Evolutionary conservation across 2,329 filamentous ascomycete genomes (phyloP), one percentile per base, ranked within the genome.

Genomic region (Ophiostoma quercus): DNA sequence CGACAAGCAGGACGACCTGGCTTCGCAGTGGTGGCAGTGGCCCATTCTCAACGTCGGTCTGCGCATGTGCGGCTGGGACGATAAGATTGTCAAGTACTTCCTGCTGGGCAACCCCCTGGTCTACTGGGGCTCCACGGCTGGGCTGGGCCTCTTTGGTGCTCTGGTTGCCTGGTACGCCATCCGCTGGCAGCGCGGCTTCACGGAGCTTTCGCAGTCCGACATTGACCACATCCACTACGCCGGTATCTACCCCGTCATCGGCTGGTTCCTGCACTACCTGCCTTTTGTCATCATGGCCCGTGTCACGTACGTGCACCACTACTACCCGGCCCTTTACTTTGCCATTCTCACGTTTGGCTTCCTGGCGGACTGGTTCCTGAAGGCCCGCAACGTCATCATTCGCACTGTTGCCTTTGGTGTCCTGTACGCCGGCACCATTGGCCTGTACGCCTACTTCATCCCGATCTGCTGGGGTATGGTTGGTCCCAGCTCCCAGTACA

Each of bases 261-360:
- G 95, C 73, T 99, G 95, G 95, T 89, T 97, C 80, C 85, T 99
- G 67, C 95, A 99, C 82, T 99, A 97, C 79, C 82, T 97, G 73
- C 95, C 95, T 0, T 99, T 98, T 80, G 87, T 97, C 76, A 88
- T 95, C 77, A 99, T 99, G 96, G 95, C 93, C 12, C 92, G 95
- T 84, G 95, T 99, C 72, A 99, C 95, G 19, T 99, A 99, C 77
- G 95, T 99, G 69, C 95, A 99, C 80, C 95, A 99, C 83, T 99
- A 99, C 84, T 99, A 98, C 80, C 95, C 95, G 12, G 95, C 95
- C 11, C 87, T 99, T 12, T 99, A 98, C 84, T 99, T 98, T 79
- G 94, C 95, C 75, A 97, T 99, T 74, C 83, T 99, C 65, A 88
- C 87, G 19, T 88, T 94, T 72, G 94, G 94, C 69, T 99, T 99